Conservation (phyloP, 1,284 basidiomycete genomes). For the Afroboletus lepidellus region DNA sequence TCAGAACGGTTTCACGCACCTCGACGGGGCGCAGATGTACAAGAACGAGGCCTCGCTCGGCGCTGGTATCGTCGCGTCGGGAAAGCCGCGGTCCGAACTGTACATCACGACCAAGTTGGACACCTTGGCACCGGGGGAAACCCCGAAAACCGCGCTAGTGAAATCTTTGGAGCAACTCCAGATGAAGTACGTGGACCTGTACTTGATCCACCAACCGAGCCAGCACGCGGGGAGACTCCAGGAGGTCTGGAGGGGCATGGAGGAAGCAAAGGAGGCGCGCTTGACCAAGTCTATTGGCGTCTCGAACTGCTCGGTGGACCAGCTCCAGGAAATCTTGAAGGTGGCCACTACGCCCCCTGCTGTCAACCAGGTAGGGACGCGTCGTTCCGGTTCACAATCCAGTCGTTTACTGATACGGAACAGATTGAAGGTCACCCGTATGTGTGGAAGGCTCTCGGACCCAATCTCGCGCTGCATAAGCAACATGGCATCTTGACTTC, state of each 20-base stretch:
- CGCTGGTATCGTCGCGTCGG: slow-evolving; percentile 50
- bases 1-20: slow-evolving; percentile 60
- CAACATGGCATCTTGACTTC: slow-evolving; percentile 65
- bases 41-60: slow-evolving; percentile 61
- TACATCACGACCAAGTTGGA: slow-evolving; percentile 69
- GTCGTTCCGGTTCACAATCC: neutral
- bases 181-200: slow-evolving; percentile 72
- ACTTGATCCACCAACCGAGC: slow-evolving; percentile 63
- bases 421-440: slow-evolving; percentile 85
- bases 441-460: slow-evolving; percentile 56
- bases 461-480: slow-evolving; percentile 53
- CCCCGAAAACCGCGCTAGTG: slow-evolving; percentile 49
- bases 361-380: slow-evolving; percentile 69
- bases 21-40: slow-evolving; percentile 73
- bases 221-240: slow-evolving; percentile 44
- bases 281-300: slow-evolving; percentile 81
- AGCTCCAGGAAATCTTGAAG: slow-evolving; percentile 63
- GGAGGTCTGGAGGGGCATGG: slow-evolving; percentile 70
- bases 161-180: slow-evolving; percentile 60
- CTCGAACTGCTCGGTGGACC: slow-evolving; percentile 72
- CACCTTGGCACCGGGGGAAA: slow-evolving; percentile 37
- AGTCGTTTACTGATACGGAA: slow-evolving; percentile 10
- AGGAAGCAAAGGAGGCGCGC: slow-evolving; percentile 64
- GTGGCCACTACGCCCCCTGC: slow-evolving; percentile 61
- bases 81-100: slow-evolving; percentile 44